Percentiles rank a stretch among this genome's conserved stretches.
phyloP scores from a whole-genome alignment of 768 basidiomycete species.

The Lentinula raphanica region DNA sequence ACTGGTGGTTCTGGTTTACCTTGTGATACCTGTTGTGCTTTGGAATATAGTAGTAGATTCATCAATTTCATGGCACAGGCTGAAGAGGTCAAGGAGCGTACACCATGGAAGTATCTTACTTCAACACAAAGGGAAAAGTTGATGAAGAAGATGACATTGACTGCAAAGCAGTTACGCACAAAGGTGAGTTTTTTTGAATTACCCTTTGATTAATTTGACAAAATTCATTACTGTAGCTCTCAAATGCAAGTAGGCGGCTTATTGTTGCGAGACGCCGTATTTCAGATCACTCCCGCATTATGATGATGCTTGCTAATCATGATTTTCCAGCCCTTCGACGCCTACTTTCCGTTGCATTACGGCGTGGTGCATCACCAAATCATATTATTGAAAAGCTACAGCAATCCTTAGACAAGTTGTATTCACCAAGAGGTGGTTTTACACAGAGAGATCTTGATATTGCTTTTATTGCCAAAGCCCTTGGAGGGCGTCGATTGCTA shows the following conservation, averaged over 20 bases:
- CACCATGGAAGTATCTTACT: neutral
- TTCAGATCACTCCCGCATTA: slow-evolving; percentile 9
- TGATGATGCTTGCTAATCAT: slow-evolving; percentile 11
- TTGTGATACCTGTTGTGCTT: neutral
- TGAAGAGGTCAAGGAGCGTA: neutral
- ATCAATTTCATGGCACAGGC: neutral
- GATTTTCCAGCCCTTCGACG: slow-evolving; percentile 10
- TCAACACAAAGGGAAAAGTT: neutral
- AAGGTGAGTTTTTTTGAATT: neutral
- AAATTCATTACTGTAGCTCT: neutral
- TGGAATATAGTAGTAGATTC: neutral
- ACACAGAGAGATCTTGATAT: slow-evolving; percentile 19
- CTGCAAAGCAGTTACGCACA: neutral
- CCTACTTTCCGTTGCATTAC: neutral
- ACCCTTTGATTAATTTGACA: neutral
- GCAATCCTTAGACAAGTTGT: slow-evolving; percentile 5
- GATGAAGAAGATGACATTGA: neutral
- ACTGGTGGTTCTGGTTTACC: neutral
- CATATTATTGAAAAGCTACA: neutral
- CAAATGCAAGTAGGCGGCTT: neutral
- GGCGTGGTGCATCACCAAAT: neutral
- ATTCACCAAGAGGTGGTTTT: slow-evolving; percentile 12
- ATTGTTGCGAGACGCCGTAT: neutral
- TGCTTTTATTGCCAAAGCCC: slow-evolving; percentile 21
- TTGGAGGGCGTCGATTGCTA: slow-evolving; percentile 20